Conservation (phyloP, 306 rosid genomes). For the Nissolia schottii region DNA sequence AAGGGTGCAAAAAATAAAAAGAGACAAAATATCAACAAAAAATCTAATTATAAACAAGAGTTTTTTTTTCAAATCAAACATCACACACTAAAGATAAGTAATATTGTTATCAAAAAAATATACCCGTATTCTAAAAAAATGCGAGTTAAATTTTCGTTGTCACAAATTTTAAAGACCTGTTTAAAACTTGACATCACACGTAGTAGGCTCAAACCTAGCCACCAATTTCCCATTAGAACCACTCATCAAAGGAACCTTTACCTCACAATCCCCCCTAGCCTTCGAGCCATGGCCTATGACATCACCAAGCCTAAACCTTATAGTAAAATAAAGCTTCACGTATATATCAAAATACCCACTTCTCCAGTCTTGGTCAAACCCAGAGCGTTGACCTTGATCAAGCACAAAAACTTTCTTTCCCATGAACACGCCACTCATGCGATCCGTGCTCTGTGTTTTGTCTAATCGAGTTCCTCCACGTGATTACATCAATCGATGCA, state of each 20-base stretch:
- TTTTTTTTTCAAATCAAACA: background rate
- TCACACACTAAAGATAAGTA: background rate
- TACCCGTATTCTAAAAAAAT: no score
- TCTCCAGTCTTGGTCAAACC: conserved; percentile 28
- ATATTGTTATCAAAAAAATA: no score
- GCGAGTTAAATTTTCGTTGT: no score
- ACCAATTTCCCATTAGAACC: conserved; percentile 17
- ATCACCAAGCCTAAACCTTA: conserved; percentile 46
- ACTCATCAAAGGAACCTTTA: conserved; percentile 47
- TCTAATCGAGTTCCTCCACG: conserved; percentile 14
- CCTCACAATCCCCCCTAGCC: conserved; percentile 42
- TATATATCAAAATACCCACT: conserved; percentile 31
- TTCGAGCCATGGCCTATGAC: conserved; percentile 16
- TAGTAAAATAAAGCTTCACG: conserved; percentile 37
- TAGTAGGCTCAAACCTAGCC: conserved; percentile 26
- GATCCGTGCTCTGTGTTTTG: conserved; percentile 32
- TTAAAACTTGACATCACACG: conserved; percentile 28
- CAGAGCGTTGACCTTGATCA: background rate
- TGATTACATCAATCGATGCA: conserved; percentile 1
- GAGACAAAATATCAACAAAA: no score
- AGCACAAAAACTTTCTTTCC: conserved; percentile 34
- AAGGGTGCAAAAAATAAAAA: no score
- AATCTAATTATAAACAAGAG: background rate
- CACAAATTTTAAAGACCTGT: no score
- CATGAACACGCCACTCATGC: conserved; percentile 26